Evolutionary conservation across 129 eudicot species (phyloP), one percentile per base, ranked within the genome.

Genomic region (Glebionis coronaria): DNA sequence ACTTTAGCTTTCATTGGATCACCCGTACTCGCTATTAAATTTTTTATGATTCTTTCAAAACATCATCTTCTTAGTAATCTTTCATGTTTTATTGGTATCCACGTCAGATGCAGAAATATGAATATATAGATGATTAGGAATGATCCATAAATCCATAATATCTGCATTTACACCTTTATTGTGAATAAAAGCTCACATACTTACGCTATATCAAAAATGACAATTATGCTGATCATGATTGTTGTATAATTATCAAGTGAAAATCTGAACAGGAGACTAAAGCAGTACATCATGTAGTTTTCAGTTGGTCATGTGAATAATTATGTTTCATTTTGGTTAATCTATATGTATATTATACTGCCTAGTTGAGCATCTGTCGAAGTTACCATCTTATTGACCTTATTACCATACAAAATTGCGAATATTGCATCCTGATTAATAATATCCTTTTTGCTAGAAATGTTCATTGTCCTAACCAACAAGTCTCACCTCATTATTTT

Each of bases 401-500:
- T 35, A 8, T 35, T 35, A 35, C 42, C 2, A 35, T 35, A 9
- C 42, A 35, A 35, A 2, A 9, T 6, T 35, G 42, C 25, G 25
- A 0, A 35, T 19, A 67, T 67, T 19, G 18, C 50, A 61, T 67
- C 52, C 12, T 65, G 49, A 63, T 63, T 63, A 63, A 20, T 61
- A 44, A 69, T 13, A 56, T 27, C 38, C 56, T 49, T 71, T 29
- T 25, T 27, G 15, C 23, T 45, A 53, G 60, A 29, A 59, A 59
- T 25, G 46, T 64, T n/a, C 53, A 18, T 65, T 75, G 50, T 25
- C 53, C 38, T 73, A 38, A 49, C 20, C 56, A 63, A 3, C 11
- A 25, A 66, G 16, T 67, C 71, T 57, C 14, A 69, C 58, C 12
- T 29, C 40, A 20, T 73, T 57, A 47, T 59, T 8, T n/a, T 83